Conservation (phyloP, 1,284 basidiomycete genomes). For the Boletus albobrunnescens region DNA sequence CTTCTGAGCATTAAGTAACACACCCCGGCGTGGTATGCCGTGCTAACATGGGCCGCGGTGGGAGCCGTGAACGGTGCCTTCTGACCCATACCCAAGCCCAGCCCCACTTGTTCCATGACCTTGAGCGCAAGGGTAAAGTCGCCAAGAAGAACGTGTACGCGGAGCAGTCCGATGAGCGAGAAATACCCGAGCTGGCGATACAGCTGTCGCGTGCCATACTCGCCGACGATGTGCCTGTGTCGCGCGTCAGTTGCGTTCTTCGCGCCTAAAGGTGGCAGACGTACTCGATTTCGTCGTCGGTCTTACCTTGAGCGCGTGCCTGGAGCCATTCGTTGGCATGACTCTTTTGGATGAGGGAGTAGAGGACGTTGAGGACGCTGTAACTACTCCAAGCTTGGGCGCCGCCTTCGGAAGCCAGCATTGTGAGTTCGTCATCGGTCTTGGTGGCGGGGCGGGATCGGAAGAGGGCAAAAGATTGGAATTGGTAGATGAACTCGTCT, state of each 20-base stretch:
- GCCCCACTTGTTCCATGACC: slow-evolving; percentile 90
- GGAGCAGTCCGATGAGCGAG: slow-evolving; percentile 90
- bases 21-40: slow-evolving; percentile 94
- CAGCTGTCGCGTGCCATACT: slow-evolving; percentile 85
- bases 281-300: slow-evolving; percentile 77
- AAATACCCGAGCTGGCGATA: slow-evolving; percentile 99
- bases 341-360: slow-evolving; percentile 96
- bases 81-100: slow-evolving; percentile 84
- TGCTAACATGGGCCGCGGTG: slow-evolving; percentile 91
- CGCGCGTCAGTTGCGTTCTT: slow-evolving; percentile 5
- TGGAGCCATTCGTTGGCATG: slow-evolving; percentile 91
- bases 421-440: slow-evolving; percentile 82
- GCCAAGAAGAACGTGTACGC: slow-evolving; percentile 93
- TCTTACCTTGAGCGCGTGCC: slow-evolving; percentile 78
- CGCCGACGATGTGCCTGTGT: slow-evolving; percentile 78
- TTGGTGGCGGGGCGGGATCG: slow-evolving; percentile 78
- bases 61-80: slow-evolving; percentile 87
- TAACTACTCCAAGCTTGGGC: slow-evolving; percentile 91
- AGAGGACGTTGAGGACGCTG: slow-evolving; percentile 95
- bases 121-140: slow-evolving; percentile 96
- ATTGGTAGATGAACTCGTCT: slow-evolving; percentile 99
- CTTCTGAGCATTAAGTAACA: slow-evolving; percentile 94
- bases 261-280: slow-evolving; percentile 29
- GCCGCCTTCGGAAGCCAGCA: slow-evolving; percentile 71
- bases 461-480: slow-evolving; percentile 94